These are phyloP conservation scores for Diaporthe sp. DNA, from an alignment of 2,329 filamentous ascomycete genomes.

Conservation along the genomic window DNA sequence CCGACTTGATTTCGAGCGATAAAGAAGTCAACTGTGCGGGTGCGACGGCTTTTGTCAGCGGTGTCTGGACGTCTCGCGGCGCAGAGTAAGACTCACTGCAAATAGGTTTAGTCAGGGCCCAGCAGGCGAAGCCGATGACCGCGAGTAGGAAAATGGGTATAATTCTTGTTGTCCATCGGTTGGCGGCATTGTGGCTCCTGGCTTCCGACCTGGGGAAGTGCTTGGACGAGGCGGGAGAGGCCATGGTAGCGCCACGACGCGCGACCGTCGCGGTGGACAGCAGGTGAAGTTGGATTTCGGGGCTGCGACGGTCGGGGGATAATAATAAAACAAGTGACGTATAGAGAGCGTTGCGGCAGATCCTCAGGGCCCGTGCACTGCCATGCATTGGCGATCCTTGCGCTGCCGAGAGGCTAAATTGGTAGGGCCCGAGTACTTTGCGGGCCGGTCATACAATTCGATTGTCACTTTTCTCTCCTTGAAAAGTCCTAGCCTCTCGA, in stretches of 20 bases:
- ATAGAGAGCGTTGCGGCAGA: slow-evolving; percentile 15
- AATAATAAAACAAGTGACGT: slow-evolving; percentile 16
- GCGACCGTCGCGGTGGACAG: slow-evolving; percentile 26
- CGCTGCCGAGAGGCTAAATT: background rate
- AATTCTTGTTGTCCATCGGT: slow-evolving; percentile 71
- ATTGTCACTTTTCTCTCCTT: background rate
- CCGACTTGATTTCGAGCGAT: slow-evolving; percentile 64
- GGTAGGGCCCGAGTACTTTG: background rate
- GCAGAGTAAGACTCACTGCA: slow-evolving; percentile 68
- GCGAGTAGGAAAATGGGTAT: slow-evolving; percentile 79
- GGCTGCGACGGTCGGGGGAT: slow-evolving; percentile 6
- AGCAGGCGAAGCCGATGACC: slow-evolving; percentile 77
- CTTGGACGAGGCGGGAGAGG: slow-evolving; percentile 2
- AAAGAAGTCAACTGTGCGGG: slow-evolving; percentile 77
- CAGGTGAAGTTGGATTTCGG: slow-evolving; percentile 11
- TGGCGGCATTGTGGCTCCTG: slow-evolving; percentile 56
- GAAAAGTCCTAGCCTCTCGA: background rate
- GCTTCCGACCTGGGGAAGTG: slow-evolving; percentile 34
- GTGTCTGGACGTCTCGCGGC: background rate
- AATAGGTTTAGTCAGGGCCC: slow-evolving; percentile 75
- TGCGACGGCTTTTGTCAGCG: slow-evolving; percentile 14
- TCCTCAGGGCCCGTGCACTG: slow-evolving; percentile 9
- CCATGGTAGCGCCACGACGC: slow-evolving; percentile 29
- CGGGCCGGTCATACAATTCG: background rate
- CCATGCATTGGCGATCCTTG: slow-evolving; percentile 16